phyloP scores from a whole-genome alignment of 2,329 filamentous ascomycete genomes.

The Chaetomiaceae sp. region DNA sequence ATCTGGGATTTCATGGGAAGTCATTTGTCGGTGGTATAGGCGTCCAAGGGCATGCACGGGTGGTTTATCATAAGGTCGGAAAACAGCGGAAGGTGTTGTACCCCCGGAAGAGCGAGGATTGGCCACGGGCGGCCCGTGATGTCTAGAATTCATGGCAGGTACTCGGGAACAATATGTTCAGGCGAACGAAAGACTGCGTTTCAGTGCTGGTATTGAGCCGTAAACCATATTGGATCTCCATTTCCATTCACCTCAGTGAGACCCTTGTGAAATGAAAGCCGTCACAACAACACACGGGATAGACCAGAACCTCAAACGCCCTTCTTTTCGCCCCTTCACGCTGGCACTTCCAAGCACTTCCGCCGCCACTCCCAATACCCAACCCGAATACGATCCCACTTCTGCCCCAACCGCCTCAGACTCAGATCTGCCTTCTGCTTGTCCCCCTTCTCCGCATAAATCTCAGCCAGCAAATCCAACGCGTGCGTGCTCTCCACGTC shows the following conservation, averaged over 20 bases:
- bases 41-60: background rate
- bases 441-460: conserved; percentile 52
- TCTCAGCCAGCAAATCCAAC: conserved; percentile 66
- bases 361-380: conserved; percentile 88
- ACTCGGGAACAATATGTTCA: no score
- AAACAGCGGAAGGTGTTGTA: background rate
- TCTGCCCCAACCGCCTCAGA: conserved; percentile 67
- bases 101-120: no score
- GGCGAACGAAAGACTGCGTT: no score
- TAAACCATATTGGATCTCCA: background rate
- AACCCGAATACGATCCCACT: conserved; percentile 83
- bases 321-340: background rate
- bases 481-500: conserved; percentile 58
- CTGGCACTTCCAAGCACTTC: conserved; percentile 32
- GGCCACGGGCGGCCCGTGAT: no score
- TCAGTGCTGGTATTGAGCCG: no score
- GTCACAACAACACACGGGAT: background rate
- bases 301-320: background rate
- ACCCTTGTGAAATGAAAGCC: no score
- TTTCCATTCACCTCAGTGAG: background rate
- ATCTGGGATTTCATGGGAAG: background rate
- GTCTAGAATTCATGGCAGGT: no score
- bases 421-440: conserved; percentile 60
- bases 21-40: background rate
- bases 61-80: background rate